Conservation (phyloP, 345 rosid genomes). For the Gossypium anomalum region DNA sequence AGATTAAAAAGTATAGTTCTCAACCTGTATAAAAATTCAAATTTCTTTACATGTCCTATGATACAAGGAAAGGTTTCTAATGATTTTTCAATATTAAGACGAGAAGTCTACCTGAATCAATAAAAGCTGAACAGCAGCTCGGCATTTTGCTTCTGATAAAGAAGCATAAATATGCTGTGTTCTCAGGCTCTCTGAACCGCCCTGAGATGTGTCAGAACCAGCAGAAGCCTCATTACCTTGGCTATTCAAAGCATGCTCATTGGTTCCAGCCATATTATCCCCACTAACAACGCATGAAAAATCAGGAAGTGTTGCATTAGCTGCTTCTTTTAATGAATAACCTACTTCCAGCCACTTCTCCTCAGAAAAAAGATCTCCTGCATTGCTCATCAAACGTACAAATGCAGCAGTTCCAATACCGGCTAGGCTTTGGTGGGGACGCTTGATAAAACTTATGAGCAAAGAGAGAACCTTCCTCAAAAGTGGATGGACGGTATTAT, state of each 20-base stretch:
- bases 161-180: conserved; percentile 47
- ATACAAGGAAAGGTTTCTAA: neutral
- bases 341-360: conserved; percentile 96
- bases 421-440: conserved; percentile 99
- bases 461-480: conserved; percentile 72
- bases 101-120: conserved; percentile 70
- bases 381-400: conserved; percentile 96
- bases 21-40: neutral
- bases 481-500: conserved; percentile 86
- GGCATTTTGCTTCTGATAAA: conserved; percentile 84
- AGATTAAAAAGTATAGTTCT: neutral
- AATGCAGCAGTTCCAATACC: conserved; percentile 97
- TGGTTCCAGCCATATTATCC: conserved; percentile 36
- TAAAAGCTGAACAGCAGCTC: conserved; percentile 95
- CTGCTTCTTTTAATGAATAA: conserved; percentile 75
- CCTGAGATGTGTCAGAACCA: conserved; percentile 38
- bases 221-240: conserved; percentile 41
- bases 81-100: neutral
- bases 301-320: conserved; percentile 79
- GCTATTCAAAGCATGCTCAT: conserved; percentile 26
- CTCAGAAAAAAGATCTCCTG: conserved; percentile 79
- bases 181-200: conserved; percentile 46
- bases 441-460: conserved; percentile 83
- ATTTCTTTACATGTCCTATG: neutral
- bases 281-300: conserved; percentile 57